Conservation (phyloP, 768 basidiomycete species). For the Mrakia frigida region DNA sequence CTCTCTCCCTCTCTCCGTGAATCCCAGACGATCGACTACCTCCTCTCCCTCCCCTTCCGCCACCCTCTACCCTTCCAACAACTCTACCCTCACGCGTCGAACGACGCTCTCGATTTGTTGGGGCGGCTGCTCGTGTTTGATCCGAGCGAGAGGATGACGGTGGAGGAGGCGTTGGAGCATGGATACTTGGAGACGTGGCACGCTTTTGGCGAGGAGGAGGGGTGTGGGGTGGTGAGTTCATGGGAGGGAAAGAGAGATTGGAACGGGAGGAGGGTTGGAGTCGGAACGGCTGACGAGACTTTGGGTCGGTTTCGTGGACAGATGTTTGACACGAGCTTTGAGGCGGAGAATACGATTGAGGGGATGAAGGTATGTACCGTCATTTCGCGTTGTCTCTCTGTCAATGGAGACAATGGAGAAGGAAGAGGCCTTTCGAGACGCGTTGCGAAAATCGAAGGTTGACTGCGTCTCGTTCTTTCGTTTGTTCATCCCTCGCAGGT, state of each 20-base stretch:
- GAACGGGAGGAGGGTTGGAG: too few relatives aligned
- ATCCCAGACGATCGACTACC: conserved; percentile 40
- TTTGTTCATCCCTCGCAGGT: not conserved
- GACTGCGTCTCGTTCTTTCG: not conserved
- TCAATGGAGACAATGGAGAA: too few relatives aligned
- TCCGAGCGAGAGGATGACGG: conserved; percentile 80
- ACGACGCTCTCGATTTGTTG: conserved; percentile 26
- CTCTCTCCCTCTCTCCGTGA: conserved; percentile 69
- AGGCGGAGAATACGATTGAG: not conserved
- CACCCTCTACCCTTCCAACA: not conserved
- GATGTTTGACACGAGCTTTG: not conserved
- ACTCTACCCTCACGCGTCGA: not conserved
- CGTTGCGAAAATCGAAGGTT: too few relatives aligned
- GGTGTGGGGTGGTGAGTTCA: not conserved
- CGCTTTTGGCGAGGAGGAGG: not conserved
- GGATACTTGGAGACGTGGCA: conserved; percentile 70
- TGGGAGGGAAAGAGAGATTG: too few relatives aligned
- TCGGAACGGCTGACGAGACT: not conserved
- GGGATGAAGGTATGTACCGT: not conserved
- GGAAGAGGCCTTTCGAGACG: too few relatives aligned
- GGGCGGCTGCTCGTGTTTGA: conserved; percentile 28
- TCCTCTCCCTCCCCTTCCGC: conserved; percentile 28
- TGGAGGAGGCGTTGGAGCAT: conserved; percentile 77
- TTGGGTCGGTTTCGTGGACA: not conserved
- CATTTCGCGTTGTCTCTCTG: too few relatives aligned